Evolutionary conservation across 2,329 filamentous ascomycete genomes (phyloP), one percentile per base, ranked within the genome.

Genomic region (Monascus ruber): DNA sequence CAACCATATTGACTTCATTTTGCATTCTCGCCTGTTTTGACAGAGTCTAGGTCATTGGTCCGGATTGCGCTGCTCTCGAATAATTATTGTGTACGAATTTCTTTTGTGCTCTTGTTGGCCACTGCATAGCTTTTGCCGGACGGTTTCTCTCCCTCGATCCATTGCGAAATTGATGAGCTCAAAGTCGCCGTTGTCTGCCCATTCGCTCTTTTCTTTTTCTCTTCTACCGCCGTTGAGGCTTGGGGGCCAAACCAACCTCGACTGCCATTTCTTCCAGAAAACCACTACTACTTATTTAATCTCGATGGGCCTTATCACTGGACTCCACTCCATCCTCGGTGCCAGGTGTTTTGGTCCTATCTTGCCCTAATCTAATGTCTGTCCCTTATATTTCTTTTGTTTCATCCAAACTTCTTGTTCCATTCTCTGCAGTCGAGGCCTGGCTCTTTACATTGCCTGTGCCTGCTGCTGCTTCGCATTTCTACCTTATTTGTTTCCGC

Each of bases 1-100:
- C 60, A 64, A 43, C 59, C 58, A 7, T 60, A 64, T 42, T 53
- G 59, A 39, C 62, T 50, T 41, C 39, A 32, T 24, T 7, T 7
- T 35, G n/a, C 11, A 35, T 26, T 8, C 6, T 35, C 10, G 9
- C n/a, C 11, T 24, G 6, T 6, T 6, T 33, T 17, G 32, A 17
- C 6, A 31, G 35, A 33, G 24, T 37, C 31, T 37, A 29, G 42
- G 31, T 35, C 28, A 36, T 41, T 27, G 36, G 40, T 39, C 34
- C 33, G 39, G 27, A 41, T 11, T 34, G 32, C 46, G 8, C 43
- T 47, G 9, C 36, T 50, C 7, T 33, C 33, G 38, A 49, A 31
- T 35, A 29, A 17, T 17, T 44, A 35, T 32, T 42, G 37, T 44
- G 44, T 37, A 52, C 48, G 49, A 52, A 43, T 52, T 45, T 51